Percentiles rank a stretch among this genome's conserved stretches.
Conservation (phyloP, 495 filamentous ascomycete species). For the Lophium mytilinum region DNA sequence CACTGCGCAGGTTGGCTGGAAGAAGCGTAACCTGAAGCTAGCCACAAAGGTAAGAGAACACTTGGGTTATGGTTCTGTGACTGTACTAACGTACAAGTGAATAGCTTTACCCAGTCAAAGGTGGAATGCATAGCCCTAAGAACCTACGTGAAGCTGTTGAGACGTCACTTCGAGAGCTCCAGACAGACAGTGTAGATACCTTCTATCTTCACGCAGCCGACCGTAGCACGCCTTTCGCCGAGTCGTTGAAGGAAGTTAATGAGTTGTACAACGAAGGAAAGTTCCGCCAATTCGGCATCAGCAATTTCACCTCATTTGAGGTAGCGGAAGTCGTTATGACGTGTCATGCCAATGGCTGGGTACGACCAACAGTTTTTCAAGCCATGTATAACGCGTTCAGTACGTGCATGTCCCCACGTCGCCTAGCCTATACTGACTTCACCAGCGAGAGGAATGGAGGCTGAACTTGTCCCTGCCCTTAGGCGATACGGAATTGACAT, state of each 20-base stretch:
- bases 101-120: constrained; percentile 47
- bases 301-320: constrained; percentile 80
- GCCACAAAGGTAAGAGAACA: neutral
- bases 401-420: neutral
- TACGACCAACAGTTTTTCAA: constrained; percentile 58
- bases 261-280: constrained; percentile 77
- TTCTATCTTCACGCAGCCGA: constrained; percentile 84
- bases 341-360: constrained; percentile 67
- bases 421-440: neutral
- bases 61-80: neutral
- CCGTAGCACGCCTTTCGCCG: constrained; percentile 52
- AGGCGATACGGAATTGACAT: neutral
- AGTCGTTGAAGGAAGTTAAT: constrained; percentile 67
- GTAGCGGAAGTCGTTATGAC: constrained; percentile 78
- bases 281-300: constrained; percentile 73
- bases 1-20: neutral
- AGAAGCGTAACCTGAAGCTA: neutral
- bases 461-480: neutral
- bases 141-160: constrained; percentile 53
- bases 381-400: constrained; percentile 56
- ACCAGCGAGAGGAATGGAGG: neutral
- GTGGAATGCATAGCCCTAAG: constrained; percentile 50
- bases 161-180: constrained; percentile 58
- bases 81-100: neutral
- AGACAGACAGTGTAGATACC: constrained; percentile 72